Evolutionary conservation across 192 early-diverging fungal genomes (phyloP).

Genomic region (Allomyces javanicus): DNA sequence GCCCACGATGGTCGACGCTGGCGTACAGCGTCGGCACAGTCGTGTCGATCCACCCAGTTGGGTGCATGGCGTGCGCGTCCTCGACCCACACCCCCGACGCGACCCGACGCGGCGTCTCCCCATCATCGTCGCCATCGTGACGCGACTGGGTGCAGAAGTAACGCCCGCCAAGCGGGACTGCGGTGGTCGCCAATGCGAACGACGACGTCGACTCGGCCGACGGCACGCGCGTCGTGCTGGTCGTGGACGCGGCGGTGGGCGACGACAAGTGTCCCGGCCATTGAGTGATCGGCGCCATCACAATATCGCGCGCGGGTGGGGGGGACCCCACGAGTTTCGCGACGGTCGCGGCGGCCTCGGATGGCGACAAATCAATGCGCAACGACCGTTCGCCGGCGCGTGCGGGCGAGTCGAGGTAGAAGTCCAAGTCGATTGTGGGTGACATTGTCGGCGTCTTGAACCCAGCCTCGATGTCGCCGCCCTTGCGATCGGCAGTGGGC

Average conservation of each 20-base stretch:
- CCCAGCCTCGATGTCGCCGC: not conserved
- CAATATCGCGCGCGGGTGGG: no score
- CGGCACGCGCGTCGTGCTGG: not conserved
- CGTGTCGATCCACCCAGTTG: no score
- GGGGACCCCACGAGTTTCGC: no score
- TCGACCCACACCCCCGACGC: no score
- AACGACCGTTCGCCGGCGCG: not conserved
- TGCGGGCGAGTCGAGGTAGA: not conserved
- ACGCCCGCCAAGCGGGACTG: not conserved
- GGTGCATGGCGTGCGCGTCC: no score
- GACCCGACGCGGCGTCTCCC: not conserved
- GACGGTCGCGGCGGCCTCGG: no score
- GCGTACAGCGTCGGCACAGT: not conserved
- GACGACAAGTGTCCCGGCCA: no score
- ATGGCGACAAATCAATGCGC: no score
- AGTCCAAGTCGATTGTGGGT: not conserved
- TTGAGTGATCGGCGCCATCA: no score
- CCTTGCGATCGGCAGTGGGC: not conserved
- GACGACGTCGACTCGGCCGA: not conserved
- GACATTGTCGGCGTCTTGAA: not conserved
- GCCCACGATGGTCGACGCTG: not conserved
- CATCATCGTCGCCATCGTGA: not conserved
- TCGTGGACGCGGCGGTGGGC: not conserved
- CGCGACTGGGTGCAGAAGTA: not conserved
- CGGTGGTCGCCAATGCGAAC: not conserved